A percentile compares a stretch with the other conserved stretches of the same genome.
Evolutionary conservation across 2,329 filamentous ascomycete species (phyloP).

Genomic region (Penicillium hordei): DNA sequence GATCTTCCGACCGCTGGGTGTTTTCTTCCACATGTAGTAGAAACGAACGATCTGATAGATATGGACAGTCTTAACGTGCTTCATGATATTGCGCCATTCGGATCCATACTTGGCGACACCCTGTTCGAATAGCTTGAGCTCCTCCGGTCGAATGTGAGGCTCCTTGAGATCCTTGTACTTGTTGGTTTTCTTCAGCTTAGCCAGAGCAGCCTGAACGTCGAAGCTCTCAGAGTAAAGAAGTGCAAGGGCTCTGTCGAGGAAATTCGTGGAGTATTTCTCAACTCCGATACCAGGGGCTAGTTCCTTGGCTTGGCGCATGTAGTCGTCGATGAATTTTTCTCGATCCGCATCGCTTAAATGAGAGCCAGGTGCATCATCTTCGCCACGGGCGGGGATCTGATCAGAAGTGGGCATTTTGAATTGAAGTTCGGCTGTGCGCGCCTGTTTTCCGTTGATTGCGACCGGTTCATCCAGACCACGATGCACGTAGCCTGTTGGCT

Average conservation of each 20-base stretch:
- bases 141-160: conserved; percentile 72
- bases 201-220: conserved; percentile 68
- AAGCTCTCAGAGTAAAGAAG: conserved; percentile 72
- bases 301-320: conserved; percentile 68
- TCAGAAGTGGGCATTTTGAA: conserved; percentile 71
- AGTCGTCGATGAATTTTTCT: conserved; percentile 68
- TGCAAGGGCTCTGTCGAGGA: conserved; percentile 78
- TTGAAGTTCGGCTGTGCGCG: conserved; percentile 70
- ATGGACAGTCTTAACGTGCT: conserved; percentile 75
- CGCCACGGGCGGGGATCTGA: conserved; percentile 48
- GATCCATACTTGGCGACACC: conserved; percentile 87
- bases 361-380: conserved; percentile 41
- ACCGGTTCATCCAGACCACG: conserved; percentile 74
- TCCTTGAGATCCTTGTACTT: conserved; percentile 75
- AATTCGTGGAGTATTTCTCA: conserved; percentile 75
- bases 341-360: conserved; percentile 40
- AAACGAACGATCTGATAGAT: conserved; percentile 82
- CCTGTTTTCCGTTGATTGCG: conserved; percentile 64
- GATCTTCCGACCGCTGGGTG: conserved; percentile 75
- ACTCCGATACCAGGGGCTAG: conserved; percentile 69
- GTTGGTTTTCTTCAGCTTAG: conserved; percentile 66
- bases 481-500: conserved; percentile 78
- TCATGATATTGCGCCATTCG: conserved; percentile 78
- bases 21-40: conserved; percentile 99
- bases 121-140: conserved; percentile 89